phyloP scores from a whole-genome alignment of 2,329 filamentous ascomycete species.

The Sclerotinia trifoliorum region DNA sequence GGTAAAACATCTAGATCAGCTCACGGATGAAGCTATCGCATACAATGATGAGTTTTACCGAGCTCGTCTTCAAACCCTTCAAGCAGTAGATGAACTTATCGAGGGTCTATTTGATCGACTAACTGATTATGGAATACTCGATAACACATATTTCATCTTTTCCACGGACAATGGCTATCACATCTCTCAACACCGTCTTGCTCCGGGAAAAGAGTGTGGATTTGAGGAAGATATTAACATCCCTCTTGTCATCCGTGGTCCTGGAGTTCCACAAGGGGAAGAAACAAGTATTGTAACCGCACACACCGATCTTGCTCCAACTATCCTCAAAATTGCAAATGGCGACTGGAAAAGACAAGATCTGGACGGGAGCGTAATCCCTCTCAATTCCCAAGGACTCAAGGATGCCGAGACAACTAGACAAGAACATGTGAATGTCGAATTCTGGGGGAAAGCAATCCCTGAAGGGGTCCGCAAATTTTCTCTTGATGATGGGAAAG shows the following conservation, averaged over 20 bases:
- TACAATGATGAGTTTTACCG: constrained; percentile 54
- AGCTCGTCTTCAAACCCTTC: constrained; percentile 51
- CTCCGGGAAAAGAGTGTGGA: constrained; percentile 51
- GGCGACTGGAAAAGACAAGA: constrained; percentile 43
- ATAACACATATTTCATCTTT: constrained; percentile 58
- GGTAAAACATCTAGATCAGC: constrained; percentile 45
- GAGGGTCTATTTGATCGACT: constrained; percentile 48
- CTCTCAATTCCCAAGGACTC: constrained; percentile 36
- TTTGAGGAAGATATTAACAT: constrained; percentile 53
- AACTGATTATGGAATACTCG: constrained; percentile 42
- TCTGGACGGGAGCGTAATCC: constrained; percentile 49
- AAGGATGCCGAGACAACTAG: constrained; percentile 31
- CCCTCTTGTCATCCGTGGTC: constrained; percentile 57
- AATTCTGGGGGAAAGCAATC: constrained; percentile 45
- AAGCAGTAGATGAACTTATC: constrained; percentile 56
- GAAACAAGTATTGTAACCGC: constrained; percentile 48
- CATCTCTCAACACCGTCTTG: constrained; percentile 51
- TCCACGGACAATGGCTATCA: constrained; percentile 56
- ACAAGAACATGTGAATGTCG: constrained; percentile 50
- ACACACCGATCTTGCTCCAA: constrained; percentile 54
- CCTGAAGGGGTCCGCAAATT: constrained; percentile 36
- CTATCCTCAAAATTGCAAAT: constrained; percentile 46
- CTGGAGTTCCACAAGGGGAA: constrained; percentile 49
- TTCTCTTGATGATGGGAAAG: constrained; percentile 34
- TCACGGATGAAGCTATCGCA: constrained; percentile 45